Evolutionary conservation across 495 filamentous ascomycete species (phyloP), one percentile per base, ranked within the genome.

Genomic region (Aspergillus asperescens): DNA sequence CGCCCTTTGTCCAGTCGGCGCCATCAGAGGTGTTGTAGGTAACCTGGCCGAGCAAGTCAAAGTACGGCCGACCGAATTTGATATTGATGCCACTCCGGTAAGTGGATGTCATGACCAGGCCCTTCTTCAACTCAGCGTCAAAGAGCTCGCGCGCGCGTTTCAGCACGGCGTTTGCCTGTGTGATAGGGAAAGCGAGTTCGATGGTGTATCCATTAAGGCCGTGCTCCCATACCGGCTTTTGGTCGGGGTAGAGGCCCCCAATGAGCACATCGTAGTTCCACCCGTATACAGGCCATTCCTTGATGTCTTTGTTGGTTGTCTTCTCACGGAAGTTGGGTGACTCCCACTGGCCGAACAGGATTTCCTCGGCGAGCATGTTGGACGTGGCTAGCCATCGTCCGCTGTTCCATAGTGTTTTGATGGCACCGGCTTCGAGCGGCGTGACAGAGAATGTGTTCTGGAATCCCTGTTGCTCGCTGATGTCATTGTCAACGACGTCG

Each of bases 201-300:
- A 56, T 19, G 12, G 53, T 56, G 19, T 56, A 48, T 4, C 53
- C 53, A 24, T 44, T 39, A 5, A 56, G 24, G 3, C 53, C 53
- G 38, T 56, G 34, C 29, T 56, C 53, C 53, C 53, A 56, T 10
- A 56, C 53, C 12, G 53, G 53, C 46, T 44, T 25, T 19, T 56
- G 53, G 45, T 56, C 53, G n/a, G 53, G 53, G 13, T 56, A 56
- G 25, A 56, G 29, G 1, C 53, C 53, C 0, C 53, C 53, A 16
- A 56, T 56, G 2, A 56, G 46, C 9, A 56, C 53, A 32, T 56
- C 53, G 15, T 56, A 56, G 46, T 50, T 50, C 53, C 53, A 56
- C 9, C 53, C 53, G 29, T 56, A 56, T n/a, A 56, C 53, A 0
- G 53, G 53, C 53, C 53, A 56, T 4, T 34, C 16, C 12, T 1